Base-by-base conservation (phyloP, 2,329 filamentous ascomycete species). In the Pseudogymnoascus sp. region DNA sequence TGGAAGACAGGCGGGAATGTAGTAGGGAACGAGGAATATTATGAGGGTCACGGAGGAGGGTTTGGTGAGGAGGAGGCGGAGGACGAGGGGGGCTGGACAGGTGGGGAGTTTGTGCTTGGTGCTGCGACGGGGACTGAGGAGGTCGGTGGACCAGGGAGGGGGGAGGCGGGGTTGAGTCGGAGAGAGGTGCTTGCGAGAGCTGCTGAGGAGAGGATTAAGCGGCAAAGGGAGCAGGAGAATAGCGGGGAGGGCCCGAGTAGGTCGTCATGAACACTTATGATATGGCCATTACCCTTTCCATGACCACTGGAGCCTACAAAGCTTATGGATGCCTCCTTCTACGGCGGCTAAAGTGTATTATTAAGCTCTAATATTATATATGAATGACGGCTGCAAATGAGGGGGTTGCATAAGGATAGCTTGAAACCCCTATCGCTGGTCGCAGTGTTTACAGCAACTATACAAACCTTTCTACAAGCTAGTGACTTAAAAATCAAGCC, bases 21-120 rank as follows among this genome's bases (percentile, higher is more conserved):
- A 4, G 75, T 93, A 1, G 85, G 78, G 2, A 76, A 76, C 11
- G 75, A 82, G 65, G 85, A 78, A 77, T 88, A 79, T 74, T 85
- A 78, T 80, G 84, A 77, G 75, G 82, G 76, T 0, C 66, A 70
- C 0, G 73, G 76, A 62, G 72, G 72, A 53, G 74, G 71, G 14
- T 72, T 73, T 62, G 75, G 75, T 16, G 83, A 81, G 6, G 82
- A 80, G 56, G 78, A 82, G 21, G 77, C 82, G 37, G 79, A 88
- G 66, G 88, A 92, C 70, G 83, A 88, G 68, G 87, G 88, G 2
- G 89, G 88, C 0, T 92, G 89, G 89, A 87, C 82, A 0, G 90
- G 90, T 4, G 90, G 91, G 1, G 85, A 91, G 70, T 93, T 89
- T 74, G 86, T 91, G 14, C 79, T 91, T 12, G 88, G 88, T 37